Conservation (phyloP, 352 stramenopile species). For the Aphanomyces stellatus region DNA sequence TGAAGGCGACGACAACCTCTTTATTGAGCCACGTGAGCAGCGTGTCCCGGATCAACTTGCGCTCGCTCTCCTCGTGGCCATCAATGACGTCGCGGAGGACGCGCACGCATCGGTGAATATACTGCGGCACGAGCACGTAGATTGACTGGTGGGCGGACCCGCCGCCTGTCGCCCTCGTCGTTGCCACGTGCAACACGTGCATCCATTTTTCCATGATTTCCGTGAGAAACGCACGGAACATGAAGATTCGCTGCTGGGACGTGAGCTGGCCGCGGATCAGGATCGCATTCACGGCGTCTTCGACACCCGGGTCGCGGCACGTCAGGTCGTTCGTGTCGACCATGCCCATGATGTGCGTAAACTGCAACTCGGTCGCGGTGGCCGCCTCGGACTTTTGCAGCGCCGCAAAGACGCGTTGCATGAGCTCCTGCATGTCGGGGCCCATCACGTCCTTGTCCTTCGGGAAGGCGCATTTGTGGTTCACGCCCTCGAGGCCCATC, state of each 20-base stretch:
- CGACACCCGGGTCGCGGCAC: constrained; percentile 1
- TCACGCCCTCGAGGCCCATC: constrained; percentile 4
- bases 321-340: constrained; percentile 10
- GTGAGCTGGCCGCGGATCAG: not conserved
- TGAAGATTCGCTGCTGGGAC: constrained; percentile 41
- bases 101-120: constrained; percentile 75
- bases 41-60: constrained; percentile 47
- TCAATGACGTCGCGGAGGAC: constrained; percentile 77
- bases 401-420: not conserved
- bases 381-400: not conserved
- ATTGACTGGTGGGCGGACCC: constrained; percentile 63
- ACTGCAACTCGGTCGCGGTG: not conserved
- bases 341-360: constrained; percentile 10
- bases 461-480: constrained; percentile 15
- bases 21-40: constrained; percentile 81
- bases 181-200: constrained; percentile 24
- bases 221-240: constrained; percentile 69
- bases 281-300: constrained; percentile 11
- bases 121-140: constrained; percentile 54
- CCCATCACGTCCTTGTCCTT: constrained; percentile 20
- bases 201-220: constrained; percentile 88
- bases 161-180: constrained; percentile 42
- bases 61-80: constrained; percentile 72
- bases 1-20: constrained; percentile 74
- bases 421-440: not conserved